Evolutionary conservation across 306 rosid species (phyloP), one percentile per base, ranked within the genome.

Genomic region (Cicer arietinum): DNA sequence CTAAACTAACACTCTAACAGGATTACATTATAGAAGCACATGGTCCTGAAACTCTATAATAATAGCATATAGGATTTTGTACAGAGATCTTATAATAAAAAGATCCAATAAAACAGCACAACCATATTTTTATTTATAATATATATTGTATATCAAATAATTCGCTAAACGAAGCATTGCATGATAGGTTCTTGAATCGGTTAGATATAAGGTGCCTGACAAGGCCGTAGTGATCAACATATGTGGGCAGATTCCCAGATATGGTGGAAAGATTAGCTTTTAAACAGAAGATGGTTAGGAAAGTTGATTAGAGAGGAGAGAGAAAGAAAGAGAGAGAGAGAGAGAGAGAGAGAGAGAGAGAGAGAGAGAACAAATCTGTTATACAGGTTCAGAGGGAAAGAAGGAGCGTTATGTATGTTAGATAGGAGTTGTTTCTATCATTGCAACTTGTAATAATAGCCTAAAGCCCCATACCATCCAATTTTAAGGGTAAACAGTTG

Each of bases 1-100:
- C 63, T 56, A 76, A 79, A 79, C 37, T 30, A 4, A 30, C 37
- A 30, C 37, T 30, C 82, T 30, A 63, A 66, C 16, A 58, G 45
- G 57, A 57, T 66, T 53, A 65, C 50, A 57, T 37, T 22, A 56
- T 10, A 61, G 45, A 59, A 52, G 74, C 66, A 75, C 54, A 68
- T 56, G 51, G 20, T 50, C 59, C 65, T 50, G 69, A 37, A 63
- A 76, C 57, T 40, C 50, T 52, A 61, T 43, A 45, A 69, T 64
- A 53, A 53, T 8, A 20, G n/a, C 70, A 81, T 56, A 45, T 10
- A 45, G 20, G 57, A 76, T 64, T 76, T 52, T 17, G 40, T 7
- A 39, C 47, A 62, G 37, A 58, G 46, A 56, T 43, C n/a, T 51
- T 47, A 44, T 9, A 43, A 35, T 50, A 17, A 52, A 11, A 61